Evolutionary conservation across 2,329 filamentous ascomycete species (phyloP).

Genomic region (Aspergillus fijiensis): DNA sequence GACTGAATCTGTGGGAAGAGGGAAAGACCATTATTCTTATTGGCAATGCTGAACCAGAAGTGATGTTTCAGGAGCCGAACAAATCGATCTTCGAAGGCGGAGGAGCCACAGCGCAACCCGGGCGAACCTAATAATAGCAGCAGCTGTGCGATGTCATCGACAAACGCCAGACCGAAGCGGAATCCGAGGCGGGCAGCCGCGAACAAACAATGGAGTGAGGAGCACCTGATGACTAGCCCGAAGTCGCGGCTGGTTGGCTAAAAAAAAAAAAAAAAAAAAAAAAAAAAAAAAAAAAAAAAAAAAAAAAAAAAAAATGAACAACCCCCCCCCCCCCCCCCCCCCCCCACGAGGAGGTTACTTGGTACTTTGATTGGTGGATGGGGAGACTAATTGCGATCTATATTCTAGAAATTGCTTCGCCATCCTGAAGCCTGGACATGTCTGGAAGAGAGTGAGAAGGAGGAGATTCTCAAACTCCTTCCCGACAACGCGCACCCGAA

Average conservation of each 20-base stretch:
- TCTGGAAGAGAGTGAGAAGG: conserved; percentile 44
- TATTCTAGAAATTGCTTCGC: conserved; percentile 39
- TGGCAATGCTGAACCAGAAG: conserved; percentile 11
- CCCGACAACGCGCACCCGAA: conserved; percentile 44
- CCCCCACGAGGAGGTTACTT: too few relatives aligned
- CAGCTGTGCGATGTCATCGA: conserved; percentile 30
- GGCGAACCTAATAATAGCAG: conserved; percentile 14
- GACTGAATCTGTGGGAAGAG: background rate
- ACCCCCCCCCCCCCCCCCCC: too few relatives aligned
- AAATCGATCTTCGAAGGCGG: conserved; percentile 28
- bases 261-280: too few relatives aligned
- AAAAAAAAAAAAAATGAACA: too few relatives aligned
- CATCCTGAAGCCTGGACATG: conserved; percentile 43
- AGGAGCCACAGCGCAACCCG: conserved; percentile 24
- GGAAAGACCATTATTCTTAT: background rate
- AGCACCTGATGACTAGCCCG: conserved; percentile 39
- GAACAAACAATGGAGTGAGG: conserved; percentile 41
- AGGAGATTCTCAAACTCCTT: conserved; percentile 40
- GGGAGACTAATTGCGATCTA: too few relatives aligned
- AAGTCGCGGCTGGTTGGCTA: conserved; percentile 38
- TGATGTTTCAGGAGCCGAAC: conserved; percentile 24
- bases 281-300: too few relatives aligned
- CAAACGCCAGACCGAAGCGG: conserved; percentile 31
- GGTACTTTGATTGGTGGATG: too few relatives aligned
- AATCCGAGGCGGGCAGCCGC: conserved; percentile 31